Conservation (phyloP, 2,329 filamentous ascomycete genomes). For the Escovopsis sp. region DNA sequence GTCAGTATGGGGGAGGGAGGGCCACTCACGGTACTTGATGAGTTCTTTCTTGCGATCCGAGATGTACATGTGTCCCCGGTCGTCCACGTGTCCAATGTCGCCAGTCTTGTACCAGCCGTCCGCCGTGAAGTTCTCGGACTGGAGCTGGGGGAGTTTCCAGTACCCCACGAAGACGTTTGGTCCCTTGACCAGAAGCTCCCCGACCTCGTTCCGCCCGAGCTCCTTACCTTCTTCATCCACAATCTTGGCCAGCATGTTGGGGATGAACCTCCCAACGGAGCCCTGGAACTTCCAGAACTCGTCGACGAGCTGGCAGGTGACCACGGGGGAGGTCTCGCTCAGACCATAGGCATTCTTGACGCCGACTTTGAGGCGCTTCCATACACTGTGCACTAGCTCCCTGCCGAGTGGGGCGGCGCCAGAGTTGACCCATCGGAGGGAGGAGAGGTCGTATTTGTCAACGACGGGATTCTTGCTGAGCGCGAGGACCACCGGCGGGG, state of each 20-base stretch:
- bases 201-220: conserved; percentile 40
- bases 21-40: conserved; percentile 33
- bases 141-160: conserved; percentile 56
- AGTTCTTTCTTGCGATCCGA: conserved; percentile 71
- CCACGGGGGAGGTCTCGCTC: conserved; percentile 71
- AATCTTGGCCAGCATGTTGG: conserved; percentile 70
- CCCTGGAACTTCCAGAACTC: conserved; percentile 68
- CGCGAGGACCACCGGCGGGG: conserved; percentile 69
- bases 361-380: conserved; percentile 57
- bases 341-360: conserved; percentile 91
- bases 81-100: conserved; percentile 68
- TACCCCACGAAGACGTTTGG: conserved; percentile 74
- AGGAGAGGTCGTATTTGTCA: conserved; percentile 65
- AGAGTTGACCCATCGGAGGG: conserved; percentile 70
- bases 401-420: conserved; percentile 73
- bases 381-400: conserved; percentile 65
- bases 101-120: conserved; percentile 88
- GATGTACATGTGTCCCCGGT: conserved; percentile 71
- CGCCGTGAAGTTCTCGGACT: conserved; percentile 51
- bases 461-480: conserved; percentile 69
- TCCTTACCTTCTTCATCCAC: conserved; percentile 47
- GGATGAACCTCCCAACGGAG: conserved; percentile 60
- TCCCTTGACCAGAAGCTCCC: conserved; percentile 65
- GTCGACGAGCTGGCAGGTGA: conserved; percentile 57
- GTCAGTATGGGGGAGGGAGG: neutral